Percentiles rank a stretch among this genome's conserved stretches.
Evolutionary conservation across 345 rosid species (phyloP).

Genomic region (Nephelium lappaceum): DNA sequence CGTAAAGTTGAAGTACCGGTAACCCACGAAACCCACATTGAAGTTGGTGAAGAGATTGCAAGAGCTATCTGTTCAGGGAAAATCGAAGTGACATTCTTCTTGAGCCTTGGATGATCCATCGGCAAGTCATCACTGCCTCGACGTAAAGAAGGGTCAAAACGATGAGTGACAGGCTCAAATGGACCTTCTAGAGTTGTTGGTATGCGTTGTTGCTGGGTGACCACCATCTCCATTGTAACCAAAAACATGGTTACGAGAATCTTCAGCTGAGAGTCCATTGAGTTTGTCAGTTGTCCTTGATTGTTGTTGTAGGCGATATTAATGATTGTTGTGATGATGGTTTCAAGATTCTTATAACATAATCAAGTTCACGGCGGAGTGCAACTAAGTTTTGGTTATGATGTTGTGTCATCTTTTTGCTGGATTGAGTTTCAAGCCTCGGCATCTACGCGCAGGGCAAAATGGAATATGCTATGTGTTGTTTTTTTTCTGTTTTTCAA

Average conservation of each 20-base stretch:
- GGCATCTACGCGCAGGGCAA: background rate
- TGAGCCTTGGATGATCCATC: conserved; percentile 65
- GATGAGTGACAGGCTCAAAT: conserved; percentile 61
- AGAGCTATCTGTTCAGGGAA: conserved; percentile 78
- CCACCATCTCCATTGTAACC: conserved; percentile 8
- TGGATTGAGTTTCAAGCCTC: no score
- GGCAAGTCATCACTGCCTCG: conserved; percentile 81
- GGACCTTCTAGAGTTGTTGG: conserved; percentile 85
- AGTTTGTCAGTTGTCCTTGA: background rate
- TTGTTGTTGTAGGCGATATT: background rate
- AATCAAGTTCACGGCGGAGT: background rate
- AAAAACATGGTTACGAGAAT: conserved; percentile 16
- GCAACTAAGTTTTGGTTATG: background rate
- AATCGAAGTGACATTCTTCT: conserved; percentile 52
- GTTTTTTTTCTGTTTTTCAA: background rate
- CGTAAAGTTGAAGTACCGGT: conserved; percentile 49
- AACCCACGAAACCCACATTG: conserved; percentile 92
- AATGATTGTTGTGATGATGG: background rate
- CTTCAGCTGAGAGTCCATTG: background rate
- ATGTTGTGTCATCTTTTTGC: background rate
- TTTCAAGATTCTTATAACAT: background rate
- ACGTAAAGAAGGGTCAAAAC: conserved; percentile 73
- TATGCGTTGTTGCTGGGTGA: conserved; percentile 25
- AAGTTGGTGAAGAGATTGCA: conserved; percentile 69
- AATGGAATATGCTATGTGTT: conserved; percentile 1